Evolutionary conservation across 495 filamentous ascomycete genomes (phyloP), one percentile per base, ranked within the genome.

Genomic region (Ascobolus immersus): DNA sequence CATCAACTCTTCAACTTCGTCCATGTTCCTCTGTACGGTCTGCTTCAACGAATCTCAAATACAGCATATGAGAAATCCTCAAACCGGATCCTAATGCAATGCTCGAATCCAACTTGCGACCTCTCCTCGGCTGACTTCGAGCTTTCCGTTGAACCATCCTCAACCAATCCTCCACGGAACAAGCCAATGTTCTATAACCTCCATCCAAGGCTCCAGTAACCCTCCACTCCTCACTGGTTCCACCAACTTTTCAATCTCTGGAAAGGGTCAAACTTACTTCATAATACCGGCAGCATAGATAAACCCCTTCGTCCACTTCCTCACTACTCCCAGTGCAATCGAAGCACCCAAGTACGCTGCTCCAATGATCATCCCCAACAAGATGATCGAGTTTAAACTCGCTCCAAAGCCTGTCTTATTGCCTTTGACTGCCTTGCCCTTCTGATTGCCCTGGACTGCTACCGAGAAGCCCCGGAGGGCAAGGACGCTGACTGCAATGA

Each of bases 261-360:
- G 14, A 19, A 2, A 10, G 15, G 23, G 15, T 10, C 12, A 13
- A 7, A 13, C 34, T 33, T 37, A 47, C 39, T 77, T 70, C 27
- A 73, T 39, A 32, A 75, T 69, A 13, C 69, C 67, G 1, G 81
- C 89, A 33, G 72, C 69, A 74, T 77, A 91, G 44, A 93, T 81
- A 40, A 84, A 78, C 42, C 78, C 67, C 48, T 90, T 90, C 4
- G 82, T 81, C 40, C 84, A 90, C 33, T 62, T 57, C 28, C 84
- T 68, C 23, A 77, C 78, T 8, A 72, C 52, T 45, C 69, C 61
- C 39, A 90, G 71, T 47, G 91, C 92, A 11, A 49, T 60, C 48
- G 65, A 77, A 19, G 75, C 79, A 17, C 89, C 57, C 2, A 73
- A 62, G 12, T 81, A 60, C 4, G 79, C 73, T 25, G 76, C 60